Evolutionary conservation across 208 protist species (phyloP).

Genomic region (Histomonas meleagridis): DNA sequence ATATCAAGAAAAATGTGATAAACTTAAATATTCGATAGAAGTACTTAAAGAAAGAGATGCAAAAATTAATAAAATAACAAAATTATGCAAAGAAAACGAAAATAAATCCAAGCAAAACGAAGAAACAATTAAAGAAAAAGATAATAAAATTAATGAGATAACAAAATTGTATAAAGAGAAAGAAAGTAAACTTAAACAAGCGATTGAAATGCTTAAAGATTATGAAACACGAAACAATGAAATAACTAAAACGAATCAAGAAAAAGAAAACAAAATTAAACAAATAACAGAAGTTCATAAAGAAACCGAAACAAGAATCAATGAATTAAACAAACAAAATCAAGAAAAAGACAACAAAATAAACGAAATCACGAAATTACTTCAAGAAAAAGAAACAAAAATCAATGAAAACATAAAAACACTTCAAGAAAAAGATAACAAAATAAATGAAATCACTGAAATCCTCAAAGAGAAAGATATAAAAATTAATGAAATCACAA

Average conservation of each 20-base stretch:
- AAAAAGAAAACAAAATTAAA: slow-evolving; percentile 10
- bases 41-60: slow-evolving; percentile 34
- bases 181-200: background rate
- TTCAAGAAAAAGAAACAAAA: too few relatives aligned
- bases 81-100: slow-evolving; percentile 18
- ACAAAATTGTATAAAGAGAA: background rate
- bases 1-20: too few relatives aligned
- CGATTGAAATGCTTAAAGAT: background rate
- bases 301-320: slow-evolving; percentile 38
- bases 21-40: background rate
- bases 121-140: slow-evolving; percentile 35
- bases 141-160: background rate
- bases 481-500: too few relatives aligned
- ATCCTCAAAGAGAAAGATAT: too few relatives aligned
- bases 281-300: slow-evolving; percentile 32
- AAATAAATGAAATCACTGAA: too few relatives aligned
- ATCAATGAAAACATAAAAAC: too few relatives aligned
- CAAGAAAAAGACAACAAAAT: too few relatives aligned
- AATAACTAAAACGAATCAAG: background rate
- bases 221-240: background rate
- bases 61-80: too few relatives aligned
- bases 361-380: too few relatives aligned
- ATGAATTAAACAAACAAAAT: slow-evolving; percentile 35
- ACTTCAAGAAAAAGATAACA: too few relatives aligned
- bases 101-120: background rate